phyloP scores from a whole-genome alignment of 2,329 filamentous ascomycete genomes.

The Clarireedia sp. region DNA sequence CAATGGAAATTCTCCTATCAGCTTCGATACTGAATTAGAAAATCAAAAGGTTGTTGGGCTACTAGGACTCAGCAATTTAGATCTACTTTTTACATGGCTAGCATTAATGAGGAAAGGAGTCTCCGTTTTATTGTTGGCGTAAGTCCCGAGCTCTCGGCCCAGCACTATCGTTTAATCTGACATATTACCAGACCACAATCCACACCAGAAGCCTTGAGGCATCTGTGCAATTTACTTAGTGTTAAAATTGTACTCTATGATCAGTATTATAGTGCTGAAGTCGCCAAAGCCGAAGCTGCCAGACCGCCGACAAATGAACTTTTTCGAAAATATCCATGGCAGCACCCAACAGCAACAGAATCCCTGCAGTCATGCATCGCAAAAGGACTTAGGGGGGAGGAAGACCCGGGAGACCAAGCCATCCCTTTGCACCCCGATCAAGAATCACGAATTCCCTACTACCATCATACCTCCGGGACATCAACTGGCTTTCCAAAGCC shows the following conservation, averaged over 20 bases:
- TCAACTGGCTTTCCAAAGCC: slow-evolving; percentile 56
- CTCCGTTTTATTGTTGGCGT: not conserved
- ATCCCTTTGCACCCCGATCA: not conserved
- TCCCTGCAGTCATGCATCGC: not conserved
- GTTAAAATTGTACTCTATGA: not conserved
- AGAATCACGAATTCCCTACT: not conserved
- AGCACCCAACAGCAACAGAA: not conserved
- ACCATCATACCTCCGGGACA: slow-evolving; percentile 53
- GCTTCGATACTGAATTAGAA: not conserved
- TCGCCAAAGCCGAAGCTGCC: not conserved
- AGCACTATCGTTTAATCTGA: not conserved
- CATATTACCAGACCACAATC: not conserved
- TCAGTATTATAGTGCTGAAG: not conserved
- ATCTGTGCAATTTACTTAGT: not conserved
- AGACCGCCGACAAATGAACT: not conserved
- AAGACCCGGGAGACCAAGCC: not conserved
- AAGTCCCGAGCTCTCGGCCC: not conserved
- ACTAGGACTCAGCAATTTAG: not conserved
- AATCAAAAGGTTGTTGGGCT: not conserved
- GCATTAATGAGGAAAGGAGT: slow-evolving; percentile 2
- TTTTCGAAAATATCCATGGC: not conserved
- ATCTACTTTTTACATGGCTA: slow-evolving; percentile 2
- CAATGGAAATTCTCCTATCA: not conserved
- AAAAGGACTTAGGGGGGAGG: not conserved
- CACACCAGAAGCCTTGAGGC: not conserved